A percentile compares a stretch with the other conserved stretches of the same genome.
phyloP scores from a whole-genome alignment of 257 asterid species.

The Solanum etuberosum region DNA sequence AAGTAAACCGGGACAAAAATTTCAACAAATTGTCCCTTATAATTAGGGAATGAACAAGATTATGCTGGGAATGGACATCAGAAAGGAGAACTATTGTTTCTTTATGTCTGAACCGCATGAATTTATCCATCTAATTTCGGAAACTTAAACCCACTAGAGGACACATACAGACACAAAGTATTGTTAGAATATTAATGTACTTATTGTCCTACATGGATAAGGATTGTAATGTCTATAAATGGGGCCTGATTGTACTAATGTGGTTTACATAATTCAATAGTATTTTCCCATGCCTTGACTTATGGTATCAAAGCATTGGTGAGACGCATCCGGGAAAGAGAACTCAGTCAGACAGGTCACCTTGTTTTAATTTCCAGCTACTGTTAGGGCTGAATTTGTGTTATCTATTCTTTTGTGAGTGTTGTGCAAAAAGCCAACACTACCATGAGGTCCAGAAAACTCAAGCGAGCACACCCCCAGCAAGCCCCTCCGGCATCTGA shows the following conservation, averaged over 20 bases:
- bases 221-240: slow-evolving; percentile 6
- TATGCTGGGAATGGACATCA: not conserved
- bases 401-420: not conserved
- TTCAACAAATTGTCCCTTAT: not conserved
- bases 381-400: not conserved
- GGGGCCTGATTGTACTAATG: not conserved
- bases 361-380: not conserved
- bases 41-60: not conserved
- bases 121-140: not conserved
- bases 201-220: not conserved
- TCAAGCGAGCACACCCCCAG: not conserved
- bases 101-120: not conserved
- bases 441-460: not conserved
- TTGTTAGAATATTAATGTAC: not conserved
- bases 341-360: not conserved
- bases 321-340: not conserved
- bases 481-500: not conserved
- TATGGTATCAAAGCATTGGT: not conserved
- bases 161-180: not conserved
- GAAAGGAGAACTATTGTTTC: not conserved
- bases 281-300: not conserved
- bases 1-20: not conserved
- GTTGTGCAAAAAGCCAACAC: not conserved
- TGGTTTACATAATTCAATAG: not conserved
- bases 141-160: not conserved